These are phyloP conservation scores for Xylariaceae sp. DNA, from an alignment of 2,329 filamentous ascomycete genomes.

Conservation along the genomic window DNA sequence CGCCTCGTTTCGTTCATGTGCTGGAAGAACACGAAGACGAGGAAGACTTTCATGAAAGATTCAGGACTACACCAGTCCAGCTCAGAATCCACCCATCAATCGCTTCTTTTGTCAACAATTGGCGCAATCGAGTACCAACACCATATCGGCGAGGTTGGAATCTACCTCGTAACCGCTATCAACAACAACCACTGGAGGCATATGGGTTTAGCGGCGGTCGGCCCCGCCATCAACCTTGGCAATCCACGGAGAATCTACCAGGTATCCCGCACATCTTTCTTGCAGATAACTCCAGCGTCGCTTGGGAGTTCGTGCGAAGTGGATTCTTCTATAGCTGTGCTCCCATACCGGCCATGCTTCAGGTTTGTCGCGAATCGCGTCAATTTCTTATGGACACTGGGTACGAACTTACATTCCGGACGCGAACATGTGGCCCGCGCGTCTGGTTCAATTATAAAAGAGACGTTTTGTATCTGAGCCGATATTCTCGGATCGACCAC, in stretches of 20 bases:
- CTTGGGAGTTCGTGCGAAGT: slow-evolving; percentile 15
- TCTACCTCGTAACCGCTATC: not conserved
- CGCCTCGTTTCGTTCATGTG: slow-evolving; percentile 19
- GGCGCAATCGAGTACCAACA: slow-evolving; percentile 4
- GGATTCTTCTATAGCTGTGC: slow-evolving; percentile 16
- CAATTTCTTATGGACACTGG: slow-evolving; percentile 13
- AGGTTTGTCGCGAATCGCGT: slow-evolving; percentile 29
- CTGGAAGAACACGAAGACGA: slow-evolving; percentile 6
- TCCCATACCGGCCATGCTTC: slow-evolving; percentile 24
- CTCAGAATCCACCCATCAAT: slow-evolving; percentile 17
- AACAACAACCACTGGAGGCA: slow-evolving; percentile 9
- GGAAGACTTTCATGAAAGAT: slow-evolving; percentile 8
- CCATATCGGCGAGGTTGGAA: not conserved
- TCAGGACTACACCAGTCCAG: slow-evolving; percentile 8
- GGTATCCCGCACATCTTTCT: slow-evolving; percentile 12
- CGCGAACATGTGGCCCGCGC: slow-evolving; percentile 16
- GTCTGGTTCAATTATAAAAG: slow-evolving; percentile 23
- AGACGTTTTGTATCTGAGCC: slow-evolving; percentile 15
- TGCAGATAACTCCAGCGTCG: slow-evolving; percentile 3
- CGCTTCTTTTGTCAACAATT: slow-evolving; percentile 16
- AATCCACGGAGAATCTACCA: slow-evolving; percentile 11
- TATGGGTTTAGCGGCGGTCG: slow-evolving; percentile 10
- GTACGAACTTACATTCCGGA: slow-evolving; percentile 20
- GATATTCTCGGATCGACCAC: not conserved
- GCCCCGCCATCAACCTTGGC: slow-evolving; percentile 12